Conservation (phyloP, 192 early-diverging fungal species). For the Linnemannia elongata region DNA sequence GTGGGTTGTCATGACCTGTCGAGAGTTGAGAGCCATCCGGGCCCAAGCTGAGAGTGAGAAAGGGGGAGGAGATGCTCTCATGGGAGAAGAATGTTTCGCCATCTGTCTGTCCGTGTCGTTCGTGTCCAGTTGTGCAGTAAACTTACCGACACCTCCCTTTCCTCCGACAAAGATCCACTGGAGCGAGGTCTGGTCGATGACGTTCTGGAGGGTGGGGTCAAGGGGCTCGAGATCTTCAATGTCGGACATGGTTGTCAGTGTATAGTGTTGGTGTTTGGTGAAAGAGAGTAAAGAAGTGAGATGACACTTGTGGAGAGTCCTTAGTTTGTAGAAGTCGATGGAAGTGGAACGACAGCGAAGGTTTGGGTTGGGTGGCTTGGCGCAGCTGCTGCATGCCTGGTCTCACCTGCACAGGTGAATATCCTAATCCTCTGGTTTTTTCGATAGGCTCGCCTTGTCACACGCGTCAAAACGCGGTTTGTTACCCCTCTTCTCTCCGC, state of each 20-base stretch:
- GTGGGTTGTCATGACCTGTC: background rate
- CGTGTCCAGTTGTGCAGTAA: background rate
- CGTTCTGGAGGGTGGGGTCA: conserved; percentile 93
- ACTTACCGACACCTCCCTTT: conserved; percentile 98
- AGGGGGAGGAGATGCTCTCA: background rate
- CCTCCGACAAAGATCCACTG: conserved; percentile 99
- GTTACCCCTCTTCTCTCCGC: no score
- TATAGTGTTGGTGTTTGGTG: conserved; percentile 7
- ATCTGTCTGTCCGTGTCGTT: background rate
- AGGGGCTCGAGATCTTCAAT: conserved; percentile 78
- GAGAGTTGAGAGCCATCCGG: background rate
- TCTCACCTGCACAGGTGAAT: background rate
- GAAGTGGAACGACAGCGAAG: conserved; percentile 9
- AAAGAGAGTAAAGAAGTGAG: background rate
- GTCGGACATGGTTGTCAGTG: conserved; percentile 61
- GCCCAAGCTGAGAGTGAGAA: background rate
- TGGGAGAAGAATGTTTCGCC: background rate
- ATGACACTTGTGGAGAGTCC: background rate
- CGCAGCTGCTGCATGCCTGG: background rate
- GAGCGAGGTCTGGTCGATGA: conserved; percentile 95
- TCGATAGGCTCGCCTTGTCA: background rate
- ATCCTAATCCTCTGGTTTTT: background rate
- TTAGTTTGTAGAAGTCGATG: background rate
- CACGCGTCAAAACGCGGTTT: conserved; percentile 5
- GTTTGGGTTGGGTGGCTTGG: conserved; percentile 6